A percentile compares a stretch with the other conserved stretches of the same genome.
Evolutionary conservation across 352 stramenopile species (phyloP).

Genomic region (Globisporangium cederbergense): DNA sequence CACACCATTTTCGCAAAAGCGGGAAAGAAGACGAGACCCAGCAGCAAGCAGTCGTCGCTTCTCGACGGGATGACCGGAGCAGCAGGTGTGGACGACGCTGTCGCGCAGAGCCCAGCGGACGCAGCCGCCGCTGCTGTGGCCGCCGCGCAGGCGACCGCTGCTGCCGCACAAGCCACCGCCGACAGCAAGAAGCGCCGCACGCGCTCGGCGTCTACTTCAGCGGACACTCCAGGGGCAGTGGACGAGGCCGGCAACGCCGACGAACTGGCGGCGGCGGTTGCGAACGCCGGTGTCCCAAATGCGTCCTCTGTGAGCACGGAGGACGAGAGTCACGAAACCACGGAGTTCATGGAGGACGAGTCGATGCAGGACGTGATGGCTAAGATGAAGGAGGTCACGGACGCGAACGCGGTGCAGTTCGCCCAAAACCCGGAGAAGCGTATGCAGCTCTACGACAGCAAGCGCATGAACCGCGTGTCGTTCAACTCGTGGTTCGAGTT

Average conservation of each 20-base stretch:
- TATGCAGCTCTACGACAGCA: conserved; percentile 71
- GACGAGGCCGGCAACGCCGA: neutral
- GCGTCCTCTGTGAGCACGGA: conserved; percentile 22
- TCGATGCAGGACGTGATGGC: conserved; percentile 62
- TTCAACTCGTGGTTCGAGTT: conserved; percentile 89
- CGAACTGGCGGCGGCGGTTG: conserved; percentile 1
- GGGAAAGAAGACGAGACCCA: conserved; percentile 12
- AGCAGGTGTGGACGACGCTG: conserved; percentile 3
- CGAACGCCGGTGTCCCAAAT: conserved; percentile 2
- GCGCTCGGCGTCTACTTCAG: conserved; percentile 12
- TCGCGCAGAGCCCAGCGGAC: conserved; percentile 20
- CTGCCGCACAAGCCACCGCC: neutral
- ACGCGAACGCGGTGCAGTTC: conserved; percentile 35
- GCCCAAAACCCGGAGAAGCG: conserved; percentile 28
- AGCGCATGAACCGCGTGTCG: conserved; percentile 79
- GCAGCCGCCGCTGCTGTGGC: conserved; percentile 15
- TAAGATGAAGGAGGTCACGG: conserved; percentile 54
- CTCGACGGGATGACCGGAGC: neutral
- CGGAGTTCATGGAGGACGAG: conserved; percentile 48
- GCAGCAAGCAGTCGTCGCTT: neutral
- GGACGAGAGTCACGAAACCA: conserved; percentile 28
- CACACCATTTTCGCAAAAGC: conserved; percentile 15
- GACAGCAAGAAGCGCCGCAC: conserved; percentile 38
- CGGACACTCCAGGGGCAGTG: neutral
- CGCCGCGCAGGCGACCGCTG: conserved; percentile 19